Evolutionary conservation across 2,329 filamentous ascomycete genomes (phyloP).

Genomic region (Neurospora sp.): DNA sequence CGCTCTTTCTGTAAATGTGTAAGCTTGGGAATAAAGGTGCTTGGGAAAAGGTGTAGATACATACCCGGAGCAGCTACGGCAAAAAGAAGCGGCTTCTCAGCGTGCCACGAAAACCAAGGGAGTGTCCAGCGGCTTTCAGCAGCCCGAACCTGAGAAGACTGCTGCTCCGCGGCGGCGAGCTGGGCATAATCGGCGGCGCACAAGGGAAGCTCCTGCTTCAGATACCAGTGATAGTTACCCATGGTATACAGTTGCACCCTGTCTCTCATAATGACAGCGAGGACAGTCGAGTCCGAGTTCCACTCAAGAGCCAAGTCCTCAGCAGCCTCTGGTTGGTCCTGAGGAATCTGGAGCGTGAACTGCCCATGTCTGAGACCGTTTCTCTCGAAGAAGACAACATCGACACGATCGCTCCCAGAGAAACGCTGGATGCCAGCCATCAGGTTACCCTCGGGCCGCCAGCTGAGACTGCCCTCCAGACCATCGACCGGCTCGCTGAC

Average conservation of each 20-base stretch:
- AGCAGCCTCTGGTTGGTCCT: slow-evolving; percentile 5
- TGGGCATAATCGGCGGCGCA: slow-evolving; percentile 17
- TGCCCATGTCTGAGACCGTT: slow-evolving; percentile 96
- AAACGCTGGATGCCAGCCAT: slow-evolving; percentile 76
- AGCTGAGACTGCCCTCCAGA: slow-evolving; percentile 78
- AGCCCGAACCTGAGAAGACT: too few species aligned
- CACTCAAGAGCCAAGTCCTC: slow-evolving; percentile 51
- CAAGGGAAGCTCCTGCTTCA: slow-evolving; percentile 76
- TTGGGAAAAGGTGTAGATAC: slow-evolving; percentile 7
- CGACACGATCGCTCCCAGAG: slow-evolving; percentile 41
- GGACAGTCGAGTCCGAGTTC: slow-evolving; percentile 86
- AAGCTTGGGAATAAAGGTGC: slow-evolving; percentile 2
- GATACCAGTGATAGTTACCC: slow-evolving; percentile 96
- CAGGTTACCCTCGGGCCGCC: slow-evolving; percentile 83
- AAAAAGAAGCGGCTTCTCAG: slow-evolving; percentile 69
- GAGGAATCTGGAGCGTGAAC: slow-evolving; percentile 58
- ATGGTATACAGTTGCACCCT: slow-evolving; percentile 91
- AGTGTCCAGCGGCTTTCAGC: slow-evolving; percentile 89
- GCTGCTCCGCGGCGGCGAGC: slow-evolving; percentile 17
- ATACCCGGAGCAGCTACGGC: slow-evolving; percentile 43
- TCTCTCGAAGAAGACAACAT: slow-evolving; percentile 91
- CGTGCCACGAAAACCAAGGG: slow-evolving; percentile 61
- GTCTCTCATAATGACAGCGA: slow-evolving; percentile 69
- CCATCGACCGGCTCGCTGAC: slow-evolving; percentile 92
- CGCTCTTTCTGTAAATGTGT: slow-evolving; percentile 32